Conservation (phyloP, 305 asterid genomes). For the Rubia peregrina region DNA sequence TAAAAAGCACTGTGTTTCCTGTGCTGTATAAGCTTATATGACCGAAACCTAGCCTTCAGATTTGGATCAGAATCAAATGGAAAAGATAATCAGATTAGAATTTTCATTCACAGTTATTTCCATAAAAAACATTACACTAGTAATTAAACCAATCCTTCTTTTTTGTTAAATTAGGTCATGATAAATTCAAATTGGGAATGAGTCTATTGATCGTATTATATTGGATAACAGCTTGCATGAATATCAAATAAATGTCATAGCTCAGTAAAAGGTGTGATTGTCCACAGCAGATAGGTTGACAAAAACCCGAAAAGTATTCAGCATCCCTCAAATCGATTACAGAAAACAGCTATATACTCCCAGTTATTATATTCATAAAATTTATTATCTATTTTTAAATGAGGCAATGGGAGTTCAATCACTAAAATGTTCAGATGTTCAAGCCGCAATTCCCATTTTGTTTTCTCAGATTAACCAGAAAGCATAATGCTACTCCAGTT, state of each 20-base stretch:
- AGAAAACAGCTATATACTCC: not conserved
- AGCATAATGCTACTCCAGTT: not conserved
- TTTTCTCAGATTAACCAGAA: not conserved
- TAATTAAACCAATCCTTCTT: not conserved
- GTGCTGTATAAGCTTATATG: not conserved
- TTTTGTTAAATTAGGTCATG: not conserved
- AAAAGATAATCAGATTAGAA: not conserved
- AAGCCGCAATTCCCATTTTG: not conserved
- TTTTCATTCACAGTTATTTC: not conserved
- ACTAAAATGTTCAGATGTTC: not conserved
- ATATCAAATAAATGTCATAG: not conserved
- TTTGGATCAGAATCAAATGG: not conserved
- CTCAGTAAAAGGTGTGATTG: not conserved
- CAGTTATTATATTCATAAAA: not conserved
- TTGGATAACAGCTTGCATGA: not conserved
- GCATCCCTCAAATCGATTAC: not conserved
- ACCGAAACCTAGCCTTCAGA: not conserved
- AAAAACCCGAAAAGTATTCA: not conserved
- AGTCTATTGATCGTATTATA: not conserved
- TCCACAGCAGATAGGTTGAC: not conserved
- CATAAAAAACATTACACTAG: not conserved
- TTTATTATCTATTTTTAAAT: not conserved
- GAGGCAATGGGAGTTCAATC: not conserved
- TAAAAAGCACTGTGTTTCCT: not conserved
- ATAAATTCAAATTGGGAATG: not conserved